phyloP scores from a whole-genome alignment of 2,329 filamentous ascomycete species.

The Aspergillus chevalieri region DNA sequence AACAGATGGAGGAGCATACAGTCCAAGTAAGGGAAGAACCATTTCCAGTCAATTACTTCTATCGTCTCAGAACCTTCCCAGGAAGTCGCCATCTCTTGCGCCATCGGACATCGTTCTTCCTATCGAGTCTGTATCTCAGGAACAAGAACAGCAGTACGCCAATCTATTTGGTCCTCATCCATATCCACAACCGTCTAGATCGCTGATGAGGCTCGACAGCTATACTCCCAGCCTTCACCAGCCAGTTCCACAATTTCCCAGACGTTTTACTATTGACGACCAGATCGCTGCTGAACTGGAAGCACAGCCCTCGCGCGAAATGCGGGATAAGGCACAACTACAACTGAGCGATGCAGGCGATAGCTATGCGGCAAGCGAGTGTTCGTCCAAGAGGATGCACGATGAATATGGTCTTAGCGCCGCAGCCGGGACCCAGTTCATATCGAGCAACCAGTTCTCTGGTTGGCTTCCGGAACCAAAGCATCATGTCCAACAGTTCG shows the following conservation, averaged over 20 bases:
- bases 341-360: neutral
- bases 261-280: slow-evolving; percentile 22
- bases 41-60: neutral
- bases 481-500: slow-evolving; percentile 6
- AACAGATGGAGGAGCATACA: neutral
- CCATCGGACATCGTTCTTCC: neutral
- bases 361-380: neutral
- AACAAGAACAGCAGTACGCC: too few species aligned
- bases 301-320: too few species aligned
- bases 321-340: too few species aligned
- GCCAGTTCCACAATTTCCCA: neutral
- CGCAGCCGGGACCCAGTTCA: slow-evolving; percentile 1
- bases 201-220: neutral
- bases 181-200: neutral
- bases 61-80: neutral
- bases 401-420: neutral
- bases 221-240: neutral
- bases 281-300: slow-evolving; percentile 19
- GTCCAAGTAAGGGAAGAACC: neutral
- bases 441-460: slow-evolving; percentile 3
- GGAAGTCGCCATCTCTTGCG: neutral
- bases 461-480: slow-evolving; percentile 13
- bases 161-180: neutral
- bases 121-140: neutral
- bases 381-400: neutral